phyloP scores from a whole-genome alignment of 257 asterid genomes.

The Nicotiana paniculata region DNA sequence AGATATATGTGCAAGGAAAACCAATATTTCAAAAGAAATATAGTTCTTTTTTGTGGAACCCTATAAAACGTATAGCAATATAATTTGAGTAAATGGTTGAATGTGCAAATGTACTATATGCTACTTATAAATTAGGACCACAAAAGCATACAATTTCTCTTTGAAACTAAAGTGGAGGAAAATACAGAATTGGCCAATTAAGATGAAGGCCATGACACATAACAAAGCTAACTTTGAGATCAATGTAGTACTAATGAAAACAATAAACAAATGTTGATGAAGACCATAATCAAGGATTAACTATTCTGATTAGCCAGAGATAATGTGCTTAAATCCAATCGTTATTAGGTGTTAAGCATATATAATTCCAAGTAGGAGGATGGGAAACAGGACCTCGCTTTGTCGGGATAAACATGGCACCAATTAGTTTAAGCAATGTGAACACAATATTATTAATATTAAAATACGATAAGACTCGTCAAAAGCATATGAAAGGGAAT shows the following conservation, averaged over 20 bases:
- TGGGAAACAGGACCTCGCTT: slow-evolving; percentile 5
- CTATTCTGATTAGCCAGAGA: background rate
- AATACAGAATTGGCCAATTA: background rate
- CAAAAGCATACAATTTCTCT: background rate
- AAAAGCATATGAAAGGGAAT: slow-evolving; percentile 9
- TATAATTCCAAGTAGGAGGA: background rate
- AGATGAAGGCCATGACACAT: background rate
- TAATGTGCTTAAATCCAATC: background rate
- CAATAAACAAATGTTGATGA: background rate
- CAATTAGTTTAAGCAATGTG: background rate
- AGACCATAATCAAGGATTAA: background rate
- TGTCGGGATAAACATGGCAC: slow-evolving; percentile 15
- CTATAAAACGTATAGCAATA: background rate
- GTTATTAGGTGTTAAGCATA: background rate
- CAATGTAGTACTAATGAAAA: background rate
- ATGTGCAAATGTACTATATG: background rate
- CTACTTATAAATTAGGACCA: slow-evolving; percentile 1
- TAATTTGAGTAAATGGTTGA: background rate
- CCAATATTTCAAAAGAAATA: background rate
- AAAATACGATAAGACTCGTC: background rate
- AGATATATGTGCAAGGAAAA: background rate
- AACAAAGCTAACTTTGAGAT: background rate
- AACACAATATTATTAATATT: background rate
- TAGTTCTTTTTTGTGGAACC: background rate
- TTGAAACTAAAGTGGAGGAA: background rate